Evolutionary conservation across 352 stramenopile genomes (phyloP), one percentile per base, ranked within the genome.

Genomic region (Phytophthora idaei): DNA sequence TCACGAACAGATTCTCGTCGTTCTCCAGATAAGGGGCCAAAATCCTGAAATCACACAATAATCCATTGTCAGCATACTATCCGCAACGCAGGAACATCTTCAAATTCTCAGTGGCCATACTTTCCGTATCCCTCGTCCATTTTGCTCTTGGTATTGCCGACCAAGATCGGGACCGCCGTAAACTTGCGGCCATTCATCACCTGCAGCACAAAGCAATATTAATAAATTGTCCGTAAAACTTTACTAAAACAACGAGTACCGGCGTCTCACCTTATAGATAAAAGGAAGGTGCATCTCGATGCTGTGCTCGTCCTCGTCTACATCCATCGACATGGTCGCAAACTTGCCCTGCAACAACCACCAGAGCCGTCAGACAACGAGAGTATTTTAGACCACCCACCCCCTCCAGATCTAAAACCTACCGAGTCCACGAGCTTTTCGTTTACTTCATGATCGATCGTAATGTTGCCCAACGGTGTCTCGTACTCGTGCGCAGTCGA

Each of bases 201-300:
- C 79, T 89, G 32, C 28, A 55, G 29, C 1, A 47, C 11, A 32
- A 59, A 60, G 21, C 27, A 56, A 34, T 3, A 45, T 15, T 3
- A 11, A 10, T n/a, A 42, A 45, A 37, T 37, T 0, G 1, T 53
- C 48, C 36, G 15, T n/a, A 15, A 61, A 39, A 32, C 49, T 31
- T 15, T 15, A 27, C 17, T 8, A 52, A 3, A 7, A 9, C 1
- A 29, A 48, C 5, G 25, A 27, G 17, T 49, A 29, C 7, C 7
- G 44, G 8, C 12, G 41, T 32, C 53, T n/a, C 7, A 94, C 84
- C 74, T 98, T 97, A 63, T 83, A 81, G 59, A 98, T 90, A 64
- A 95, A 99, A 14, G 97, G 97, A 64, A 99, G 90, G 60, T 99
- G 96, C 95, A 99, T 98, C 76, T 99, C 97, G 52, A 98, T 98